These are phyloP conservation scores for Candida vaughaniae DNA, from an alignment of 805 yeast genomes.

Conservation along the genomic window DNA sequence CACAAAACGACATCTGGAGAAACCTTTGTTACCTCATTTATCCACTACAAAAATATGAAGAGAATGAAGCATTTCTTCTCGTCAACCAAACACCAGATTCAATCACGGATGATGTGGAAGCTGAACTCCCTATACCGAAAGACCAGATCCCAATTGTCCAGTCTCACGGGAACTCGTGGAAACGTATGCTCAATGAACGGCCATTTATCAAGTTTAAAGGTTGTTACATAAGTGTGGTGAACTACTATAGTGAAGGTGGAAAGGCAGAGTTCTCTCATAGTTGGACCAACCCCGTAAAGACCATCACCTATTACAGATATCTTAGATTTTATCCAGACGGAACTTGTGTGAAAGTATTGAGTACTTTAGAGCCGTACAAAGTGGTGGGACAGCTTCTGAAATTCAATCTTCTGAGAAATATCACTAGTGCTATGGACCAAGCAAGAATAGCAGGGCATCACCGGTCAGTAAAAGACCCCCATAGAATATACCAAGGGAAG, in stretches of 20 bases:
- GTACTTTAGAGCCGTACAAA: conserved; percentile 67
- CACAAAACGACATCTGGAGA: conserved; percentile 49
- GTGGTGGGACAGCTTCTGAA: conserved; percentile 59
- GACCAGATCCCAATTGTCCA: conserved; percentile 30
- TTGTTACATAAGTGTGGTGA: conserved; percentile 79
- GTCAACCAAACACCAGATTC: conserved; percentile 1
- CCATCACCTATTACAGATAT: conserved; percentile 87
- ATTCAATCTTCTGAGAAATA: conserved; percentile 16
- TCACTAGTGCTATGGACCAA: conserved; percentile 14
- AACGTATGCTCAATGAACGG: conserved; percentile 55
- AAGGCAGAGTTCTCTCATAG: conserved; percentile 61
- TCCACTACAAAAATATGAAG: conserved; percentile 53
- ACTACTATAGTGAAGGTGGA: conserved; percentile 82
- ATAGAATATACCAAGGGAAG: conserved; percentile 45
- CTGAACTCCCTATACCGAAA: conserved; percentile 29
- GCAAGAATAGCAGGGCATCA: conserved; percentile 8
- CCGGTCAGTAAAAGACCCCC: conserved; percentile 28
- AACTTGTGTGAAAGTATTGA: conserved; percentile 62
- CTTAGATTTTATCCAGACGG: conserved; percentile 81
- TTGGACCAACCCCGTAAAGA: conserved; percentile 73
- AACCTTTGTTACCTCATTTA: conserved; percentile 50
- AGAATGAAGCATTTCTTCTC: conserved; percentile 38
- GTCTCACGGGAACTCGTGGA: conserved; percentile 37
- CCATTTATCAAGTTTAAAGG: conserved; percentile 84
- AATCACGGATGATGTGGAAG: conserved; percentile 12